Conservation (phyloP, 1,284 basidiomycete species). For the Porogramme epimiltina region DNA sequence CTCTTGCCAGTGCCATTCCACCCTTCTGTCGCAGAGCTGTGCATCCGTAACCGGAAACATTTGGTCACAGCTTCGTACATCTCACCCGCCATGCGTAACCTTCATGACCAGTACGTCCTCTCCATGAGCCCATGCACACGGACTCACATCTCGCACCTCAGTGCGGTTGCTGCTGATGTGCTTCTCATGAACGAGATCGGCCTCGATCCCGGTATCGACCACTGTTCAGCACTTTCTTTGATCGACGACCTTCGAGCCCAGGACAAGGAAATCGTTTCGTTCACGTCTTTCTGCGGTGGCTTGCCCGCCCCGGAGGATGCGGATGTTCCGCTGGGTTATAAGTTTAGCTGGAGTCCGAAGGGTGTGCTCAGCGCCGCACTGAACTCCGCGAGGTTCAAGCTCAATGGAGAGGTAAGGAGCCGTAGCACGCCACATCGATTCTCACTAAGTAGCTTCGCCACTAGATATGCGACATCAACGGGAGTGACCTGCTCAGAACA, state of each 20-base stretch:
- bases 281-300: conserved; percentile 94
- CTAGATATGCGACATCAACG: conserved; percentile 55
- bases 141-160: conserved; percentile 28
- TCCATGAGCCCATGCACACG: background rate
- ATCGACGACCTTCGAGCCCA: conserved; percentile 60
- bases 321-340: conserved; percentile 81
- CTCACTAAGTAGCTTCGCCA: background rate
- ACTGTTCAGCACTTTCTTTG: conserved; percentile 85
- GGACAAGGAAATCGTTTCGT: conserved; percentile 71
- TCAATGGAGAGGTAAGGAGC: conserved; percentile 60
- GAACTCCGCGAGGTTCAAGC: conserved; percentile 76
- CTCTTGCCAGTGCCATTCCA: conserved; percentile 84
- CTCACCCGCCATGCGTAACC: conserved; percentile 74
- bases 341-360: conserved; percentile 94
- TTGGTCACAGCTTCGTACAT: conserved; percentile 94
- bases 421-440: background rate
- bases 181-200: conserved; percentile 92
- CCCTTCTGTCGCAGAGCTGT: conserved; percentile 72
- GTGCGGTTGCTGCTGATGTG: conserved; percentile 70
- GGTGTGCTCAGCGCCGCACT: conserved; percentile 85
- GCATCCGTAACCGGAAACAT: conserved; percentile 75
- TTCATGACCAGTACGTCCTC: conserved; percentile 62
- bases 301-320: conserved; percentile 79
- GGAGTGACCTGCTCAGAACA: conserved; percentile 55
- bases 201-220: conserved; percentile 95